Base-by-base conservation (phyloP, 2,329 filamentous ascomycete species). In the Trichocomaceae sp. region DNA sequence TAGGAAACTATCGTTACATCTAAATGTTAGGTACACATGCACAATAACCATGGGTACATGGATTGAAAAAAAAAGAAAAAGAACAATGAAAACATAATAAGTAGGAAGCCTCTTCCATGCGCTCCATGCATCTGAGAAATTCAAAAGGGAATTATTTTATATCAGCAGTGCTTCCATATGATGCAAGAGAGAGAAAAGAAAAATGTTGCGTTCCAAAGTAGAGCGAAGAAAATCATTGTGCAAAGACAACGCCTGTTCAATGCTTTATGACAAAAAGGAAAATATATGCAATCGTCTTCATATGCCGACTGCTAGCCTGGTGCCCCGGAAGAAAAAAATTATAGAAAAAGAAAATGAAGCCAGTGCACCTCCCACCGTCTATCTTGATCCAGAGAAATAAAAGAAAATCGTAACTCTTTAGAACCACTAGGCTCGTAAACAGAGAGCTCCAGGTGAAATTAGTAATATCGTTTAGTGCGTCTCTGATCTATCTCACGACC, bases 311-410 rank as follows among this genome's bases (percentile, higher is more conserved):
- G 44, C 15, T 53, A 39, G 20, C 29, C 45, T 47, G 22, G 9
- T n/a, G 22, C 29, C 45, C 23, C 17, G 45, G 9, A n/a, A 46
- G 29, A 57, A 55, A 53, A 55, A 53, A 47, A 44, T 54, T 35
- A 61, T 55, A 48, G 51, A 53, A 51, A 50, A 51, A 58, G 49
- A 54, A 58, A 55, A 64, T 57, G 54, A 57, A 56, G 58, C 57
- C 49, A 58, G 57, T 59, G 51, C 44, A 62, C 64, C 61, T 60
- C 58, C 62, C 66, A n/a, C 66, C 68, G 63, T 70, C 68, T 71
- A 72, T 71, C 66, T 68, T 70, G 64, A 70, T 65, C 65, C 68
- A 67, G 70, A 63, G 67, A 71, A 71, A 47, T 35, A 59, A 59
- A n/a, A 42, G 46, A 59, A 59, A 59, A 55, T 71, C 69, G 65